Base-by-base conservation (phyloP, 441 rosid genomes). In the Sinapis alba region DNA sequence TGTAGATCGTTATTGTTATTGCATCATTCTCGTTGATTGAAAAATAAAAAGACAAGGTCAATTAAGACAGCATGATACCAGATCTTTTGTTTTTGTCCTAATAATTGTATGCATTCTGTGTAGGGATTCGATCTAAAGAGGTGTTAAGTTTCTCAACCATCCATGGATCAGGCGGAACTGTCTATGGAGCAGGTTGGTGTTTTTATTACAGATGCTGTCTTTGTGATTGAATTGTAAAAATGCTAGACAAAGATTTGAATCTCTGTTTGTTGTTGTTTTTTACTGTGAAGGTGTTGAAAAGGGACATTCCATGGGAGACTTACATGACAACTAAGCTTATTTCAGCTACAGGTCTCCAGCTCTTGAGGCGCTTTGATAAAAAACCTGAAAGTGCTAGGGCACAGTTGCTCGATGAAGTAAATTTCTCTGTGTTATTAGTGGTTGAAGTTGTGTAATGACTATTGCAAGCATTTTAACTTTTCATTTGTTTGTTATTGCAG, bases 261-360 rank as follows among this genome's bases (percentile, higher is more conserved):
- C 10, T 59, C 27, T 69, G 50, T 19, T 41, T 56, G 2, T 51
- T 32, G 0, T 32, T 32, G 2, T 32, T 7, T 8, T 19, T 32
- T 27, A 61, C 59, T 54, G 56, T 66, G 26, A 30, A 96, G 99
- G 98, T 94, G 54, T 81, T 96, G 81, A 87, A 79, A 87, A 89
- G 99, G 82, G 99, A 92, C 68, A 96, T 96, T 79, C 99, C 99
- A 75, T 94, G 98, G 99, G 98, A 96, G 87, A 88, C 98, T 19
- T 96, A 96, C 83, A 86, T 86, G 96, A 82, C 85, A 28, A 96
- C 98, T 23, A 90, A 94, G 87, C 89, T 96, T 77, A 89, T 96
- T 51, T 87, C 98, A 9, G 96, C 91, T 23, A 83, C 91, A 8
- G 90, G 88, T 80, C 98, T 96, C 71, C 99, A 96, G 85, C 87